phyloP scores from a whole-genome alignment of 768 basidiomycete species.

The Floccularia luteovirens region DNA sequence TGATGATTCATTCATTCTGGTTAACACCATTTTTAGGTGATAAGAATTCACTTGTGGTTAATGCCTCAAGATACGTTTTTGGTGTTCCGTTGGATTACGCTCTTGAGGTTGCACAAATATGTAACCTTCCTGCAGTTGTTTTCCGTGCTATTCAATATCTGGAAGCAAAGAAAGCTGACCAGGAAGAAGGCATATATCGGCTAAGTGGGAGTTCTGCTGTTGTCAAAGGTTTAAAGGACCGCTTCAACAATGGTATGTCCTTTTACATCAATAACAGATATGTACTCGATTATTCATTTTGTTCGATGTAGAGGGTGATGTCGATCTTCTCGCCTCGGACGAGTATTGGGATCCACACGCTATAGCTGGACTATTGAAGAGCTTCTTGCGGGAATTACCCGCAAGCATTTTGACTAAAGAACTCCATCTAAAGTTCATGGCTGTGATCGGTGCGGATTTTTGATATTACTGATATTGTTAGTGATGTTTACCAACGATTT shows the following conservation, averaged over 20 bases:
- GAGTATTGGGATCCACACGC: conserved; percentile 98
- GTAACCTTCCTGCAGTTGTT: conserved; percentile 86
- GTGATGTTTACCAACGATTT: conserved; percentile 8
- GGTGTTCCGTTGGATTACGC: conserved; percentile 84
- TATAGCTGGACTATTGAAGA: conserved; percentile 90
- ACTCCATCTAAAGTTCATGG: conserved; percentile 83
- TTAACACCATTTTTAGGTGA: conserved; percentile 19
- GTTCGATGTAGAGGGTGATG: conserved; percentile 76
- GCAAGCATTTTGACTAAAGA: conserved; percentile 89
- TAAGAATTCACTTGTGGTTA: conserved; percentile 26
- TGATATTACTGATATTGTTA: no score
- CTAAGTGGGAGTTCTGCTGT: conserved; percentile 92
- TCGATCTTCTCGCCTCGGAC: conserved; percentile 79
- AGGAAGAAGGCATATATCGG: conserved; percentile 97
- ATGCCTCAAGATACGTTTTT: conserved; percentile 71
- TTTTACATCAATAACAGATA: conserved; percentile 5
- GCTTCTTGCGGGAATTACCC: conserved; percentile 89
- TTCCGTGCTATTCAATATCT: conserved; percentile 95
- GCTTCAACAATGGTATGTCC: conserved; percentile 75
- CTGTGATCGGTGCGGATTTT: conserved; percentile 78
- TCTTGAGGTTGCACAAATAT: conserved; percentile 83
- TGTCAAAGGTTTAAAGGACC: conserved; percentile 88
- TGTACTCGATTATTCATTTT: conserved; percentile 1
- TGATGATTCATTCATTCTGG: conserved; percentile 6
- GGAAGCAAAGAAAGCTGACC: conserved; percentile 88